A percentile compares a stretch with the other conserved stretches of the same genome.
phyloP scores from a whole-genome alignment of 345 rosid genomes.

The Hibiscus tridactylites region DNA sequence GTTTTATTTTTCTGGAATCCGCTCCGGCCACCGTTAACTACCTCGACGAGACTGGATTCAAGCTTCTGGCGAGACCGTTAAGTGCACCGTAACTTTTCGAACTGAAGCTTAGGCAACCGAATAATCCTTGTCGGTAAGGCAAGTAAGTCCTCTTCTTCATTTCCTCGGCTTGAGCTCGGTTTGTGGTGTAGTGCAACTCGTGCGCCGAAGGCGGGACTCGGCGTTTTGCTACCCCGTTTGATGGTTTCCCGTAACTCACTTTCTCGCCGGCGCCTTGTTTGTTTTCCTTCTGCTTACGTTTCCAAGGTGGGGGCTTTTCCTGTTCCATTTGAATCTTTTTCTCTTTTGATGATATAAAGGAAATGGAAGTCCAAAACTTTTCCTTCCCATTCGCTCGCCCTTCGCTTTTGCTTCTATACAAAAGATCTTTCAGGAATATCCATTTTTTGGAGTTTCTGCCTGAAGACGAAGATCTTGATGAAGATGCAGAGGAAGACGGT shows the following conservation, averaged over 20 bases:
- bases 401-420: constrained; percentile 50
- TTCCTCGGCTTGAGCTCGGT: constrained; percentile 38
- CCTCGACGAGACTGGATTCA: constrained; percentile 13
- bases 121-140: constrained; percentile 38
- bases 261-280: constrained; percentile 4
- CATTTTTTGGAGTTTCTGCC: constrained; percentile 32
- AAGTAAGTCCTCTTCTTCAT: constrained; percentile 40
- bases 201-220: constrained; percentile 29
- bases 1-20: neutral
- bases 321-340: constrained; percentile 4
- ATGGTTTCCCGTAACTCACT: constrained; percentile 19
- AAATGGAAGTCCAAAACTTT: constrained; percentile 33
- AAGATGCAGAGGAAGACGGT: constrained; percentile 26
- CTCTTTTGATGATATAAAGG: constrained; percentile 18
- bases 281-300: constrained; percentile 22
- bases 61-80: constrained; percentile 6
- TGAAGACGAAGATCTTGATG: constrained; percentile 29
- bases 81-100: constrained; percentile 23
- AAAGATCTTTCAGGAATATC: constrained; percentile 28
- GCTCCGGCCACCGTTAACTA: neutral
- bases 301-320: neutral
- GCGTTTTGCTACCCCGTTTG: constrained; percentile 25
- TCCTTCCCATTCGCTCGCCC: constrained; percentile 19
- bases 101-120: constrained; percentile 42
- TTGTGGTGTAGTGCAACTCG: constrained; percentile 39